phyloP scores from a whole-genome alignment of 2,329 filamentous ascomycete genomes.

The Dothistroma septosporum region DNA sequence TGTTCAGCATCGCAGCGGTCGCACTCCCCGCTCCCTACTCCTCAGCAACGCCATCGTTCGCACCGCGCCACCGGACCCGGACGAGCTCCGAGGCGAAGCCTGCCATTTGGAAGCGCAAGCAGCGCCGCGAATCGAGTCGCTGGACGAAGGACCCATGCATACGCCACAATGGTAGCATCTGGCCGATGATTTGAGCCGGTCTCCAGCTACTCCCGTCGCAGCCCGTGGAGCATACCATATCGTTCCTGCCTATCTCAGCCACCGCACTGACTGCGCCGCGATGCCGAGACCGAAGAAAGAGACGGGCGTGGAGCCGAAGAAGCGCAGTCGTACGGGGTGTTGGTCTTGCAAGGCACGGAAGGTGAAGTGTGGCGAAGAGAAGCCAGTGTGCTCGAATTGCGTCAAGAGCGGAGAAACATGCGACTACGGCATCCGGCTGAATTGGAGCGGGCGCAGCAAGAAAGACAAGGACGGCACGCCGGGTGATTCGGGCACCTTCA shows the following conservation, averaged over 20 bases:
- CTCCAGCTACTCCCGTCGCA: not conserved
- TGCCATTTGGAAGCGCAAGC: not conserved
- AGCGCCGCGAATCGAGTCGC: not conserved
- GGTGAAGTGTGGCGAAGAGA: constrained; percentile 77
- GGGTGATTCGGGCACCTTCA: constrained; percentile 26
- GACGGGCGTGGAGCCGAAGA: constrained; percentile 61
- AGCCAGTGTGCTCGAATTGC: constrained; percentile 69
- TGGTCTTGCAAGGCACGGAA: constrained; percentile 77
- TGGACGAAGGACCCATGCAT: not conserved
- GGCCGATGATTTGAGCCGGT: not conserved
- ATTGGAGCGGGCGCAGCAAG: constrained; percentile 71
- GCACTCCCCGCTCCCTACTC: not conserved
- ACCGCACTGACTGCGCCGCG: not conserved
- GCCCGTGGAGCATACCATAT: not conserved
- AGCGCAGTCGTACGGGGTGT: constrained; percentile 63
- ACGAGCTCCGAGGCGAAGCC: no score
- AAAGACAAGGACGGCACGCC: constrained; percentile 39
- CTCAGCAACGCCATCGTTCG: not conserved
- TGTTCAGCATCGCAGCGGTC: not conserved
- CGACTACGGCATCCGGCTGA: constrained; percentile 76
- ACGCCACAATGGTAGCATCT: not conserved
- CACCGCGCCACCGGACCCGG: no score
- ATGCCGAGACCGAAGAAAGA: constrained; percentile 66
- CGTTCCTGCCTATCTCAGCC: not conserved
- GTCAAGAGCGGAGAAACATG: constrained; percentile 60